These are phyloP conservation scores for Carex myosuroides DNA, from an alignment of 176 grass and related monocot genomes.

Conservation along the genomic window DNA sequence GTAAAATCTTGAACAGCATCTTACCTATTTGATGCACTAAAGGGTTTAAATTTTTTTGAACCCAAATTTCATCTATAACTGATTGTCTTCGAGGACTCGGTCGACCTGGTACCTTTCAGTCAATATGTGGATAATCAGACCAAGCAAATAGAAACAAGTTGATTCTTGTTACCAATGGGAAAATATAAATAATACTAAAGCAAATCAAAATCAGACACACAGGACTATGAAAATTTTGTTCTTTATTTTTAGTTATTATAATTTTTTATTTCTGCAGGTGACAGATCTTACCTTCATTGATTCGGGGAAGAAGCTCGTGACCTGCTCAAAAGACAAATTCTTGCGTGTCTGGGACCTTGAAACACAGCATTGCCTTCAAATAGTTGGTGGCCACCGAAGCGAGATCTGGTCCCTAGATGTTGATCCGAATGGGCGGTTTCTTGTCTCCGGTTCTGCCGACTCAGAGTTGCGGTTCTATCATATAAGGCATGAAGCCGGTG, in stretches of 20 bases:
- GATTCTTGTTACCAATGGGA: background rate
- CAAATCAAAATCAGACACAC: background rate
- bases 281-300: conserved; percentile 80
- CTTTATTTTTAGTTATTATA: background rate
- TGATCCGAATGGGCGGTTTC: conserved; percentile 54
- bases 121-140: background rate
- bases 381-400: conserved; percentile 62
- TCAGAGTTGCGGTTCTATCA: conserved; percentile 64
- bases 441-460: conserved; percentile 74
- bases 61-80: background rate
- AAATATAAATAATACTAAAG: background rate
- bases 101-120: background rate
- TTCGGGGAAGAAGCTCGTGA: conserved; percentile 91
- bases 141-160: background rate
- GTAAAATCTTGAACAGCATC: background rate
- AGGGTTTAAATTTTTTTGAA: background rate
- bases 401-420: conserved; percentile 92
- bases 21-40: background rate
- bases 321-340: conserved; percentile 92
- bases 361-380: conserved; percentile 84
- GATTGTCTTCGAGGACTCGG: background rate
- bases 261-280: conserved; percentile 38
- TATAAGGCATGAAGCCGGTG: conserved; percentile 33
- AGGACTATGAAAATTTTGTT: background rate
- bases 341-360: conserved; percentile 97